These are phyloP conservation scores for Grosmannia serpens DNA, from an alignment of 2,329 filamentous ascomycete genomes.

Conservation along the genomic window DNA sequence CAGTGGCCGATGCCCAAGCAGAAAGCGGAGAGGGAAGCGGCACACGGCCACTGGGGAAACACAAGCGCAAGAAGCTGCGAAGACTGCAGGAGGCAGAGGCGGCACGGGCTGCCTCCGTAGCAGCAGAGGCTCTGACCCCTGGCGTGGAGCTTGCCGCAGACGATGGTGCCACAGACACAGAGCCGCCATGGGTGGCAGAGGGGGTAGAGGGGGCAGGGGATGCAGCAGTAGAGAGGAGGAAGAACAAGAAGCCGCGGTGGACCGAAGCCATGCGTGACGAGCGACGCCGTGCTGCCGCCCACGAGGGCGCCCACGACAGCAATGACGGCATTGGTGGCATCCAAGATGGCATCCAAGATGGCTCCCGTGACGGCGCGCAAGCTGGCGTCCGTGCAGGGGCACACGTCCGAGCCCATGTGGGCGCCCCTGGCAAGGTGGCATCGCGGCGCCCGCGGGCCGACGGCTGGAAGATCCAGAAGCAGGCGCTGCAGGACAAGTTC, in stretches of 20 bases:
- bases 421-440: no score
- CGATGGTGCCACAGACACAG: no score
- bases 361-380: no score
- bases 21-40: not conserved
- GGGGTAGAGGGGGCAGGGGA: not conserved
- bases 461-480: constrained; percentile 66
- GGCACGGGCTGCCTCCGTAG: not conserved
- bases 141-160: no score
- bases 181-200: no score
- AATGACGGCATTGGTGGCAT: no score
- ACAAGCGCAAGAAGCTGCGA: constrained; percentile 8
- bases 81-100: constrained; percentile 1
- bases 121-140: not conserved
- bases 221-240: not conserved
- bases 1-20: not conserved
- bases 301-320: not conserved
- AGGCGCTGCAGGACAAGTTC: constrained; percentile 65
- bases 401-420: no score
- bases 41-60: constrained; percentile 7
- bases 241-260: not conserved
- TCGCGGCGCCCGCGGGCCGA: not conserved
- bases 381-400: no score
- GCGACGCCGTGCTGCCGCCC: not conserved
- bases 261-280: not conserved
- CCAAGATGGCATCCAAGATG: no score